Evolutionary conservation across 441 rosid species (phyloP).

Genomic region (Pelargonium myrrhifolium): DNA sequence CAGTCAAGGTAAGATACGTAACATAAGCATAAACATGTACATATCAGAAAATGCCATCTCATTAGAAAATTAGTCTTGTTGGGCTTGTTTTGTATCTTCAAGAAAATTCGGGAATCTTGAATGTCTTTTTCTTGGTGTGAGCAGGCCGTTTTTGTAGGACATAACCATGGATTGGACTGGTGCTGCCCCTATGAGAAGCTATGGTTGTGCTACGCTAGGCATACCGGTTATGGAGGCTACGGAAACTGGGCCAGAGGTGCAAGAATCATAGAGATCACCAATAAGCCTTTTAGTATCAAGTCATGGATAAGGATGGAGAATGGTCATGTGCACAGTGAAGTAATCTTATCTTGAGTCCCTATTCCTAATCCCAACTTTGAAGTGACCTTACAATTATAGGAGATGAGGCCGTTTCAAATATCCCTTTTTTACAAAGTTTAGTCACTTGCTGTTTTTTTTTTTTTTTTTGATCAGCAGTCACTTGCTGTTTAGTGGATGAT

Average conservation of each 20-base stretch:
- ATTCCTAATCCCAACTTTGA: not conserved
- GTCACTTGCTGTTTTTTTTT: too few species aligned
- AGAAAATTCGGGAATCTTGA: too few species aligned
- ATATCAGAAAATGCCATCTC: not conserved
- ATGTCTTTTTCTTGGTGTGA: too few species aligned
- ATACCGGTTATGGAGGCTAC: constrained; percentile 72
- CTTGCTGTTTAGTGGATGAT: too few species aligned
- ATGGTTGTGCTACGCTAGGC: constrained; percentile 93
- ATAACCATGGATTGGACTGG: constrained; percentile 93
- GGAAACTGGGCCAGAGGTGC: constrained; percentile 76
- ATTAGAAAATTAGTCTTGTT: too few species aligned
- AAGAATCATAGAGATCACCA: constrained; percentile 56
- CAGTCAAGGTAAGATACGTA: constrained; percentile 48
- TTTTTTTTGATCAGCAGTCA: too few species aligned
- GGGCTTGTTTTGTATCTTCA: too few species aligned
- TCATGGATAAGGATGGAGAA: constrained; percentile 93
- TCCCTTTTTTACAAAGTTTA: too few species aligned
- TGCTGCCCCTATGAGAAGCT: constrained; percentile 66
- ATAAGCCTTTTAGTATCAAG: constrained; percentile 47
- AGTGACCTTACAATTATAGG: not conserved
- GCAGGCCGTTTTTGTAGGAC: constrained; percentile 90
- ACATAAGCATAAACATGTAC: not conserved
- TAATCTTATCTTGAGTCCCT: constrained; percentile 22
- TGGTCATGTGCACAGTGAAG: constrained; percentile 51
- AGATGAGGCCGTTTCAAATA: too few species aligned